Conservation (phyloP, 164 flowering plant species). For the Macadamia tetraphylla region DNA sequence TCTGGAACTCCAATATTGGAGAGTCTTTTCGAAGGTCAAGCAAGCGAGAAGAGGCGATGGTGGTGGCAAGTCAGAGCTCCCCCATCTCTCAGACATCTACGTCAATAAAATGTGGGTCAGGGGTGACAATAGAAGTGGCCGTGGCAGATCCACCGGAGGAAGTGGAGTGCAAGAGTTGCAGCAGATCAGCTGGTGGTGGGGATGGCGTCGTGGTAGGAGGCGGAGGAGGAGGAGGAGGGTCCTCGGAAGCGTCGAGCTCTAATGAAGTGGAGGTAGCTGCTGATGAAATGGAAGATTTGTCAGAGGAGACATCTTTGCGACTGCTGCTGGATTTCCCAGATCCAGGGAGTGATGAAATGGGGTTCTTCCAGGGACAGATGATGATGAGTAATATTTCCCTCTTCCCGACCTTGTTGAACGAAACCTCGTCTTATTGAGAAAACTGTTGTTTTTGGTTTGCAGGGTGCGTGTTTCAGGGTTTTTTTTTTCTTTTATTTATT, state of each 20-base stretch:
- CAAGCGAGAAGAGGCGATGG: slow-evolving; percentile 1
- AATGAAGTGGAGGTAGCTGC: slow-evolving; percentile 23
- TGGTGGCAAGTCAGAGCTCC: slow-evolving; percentile 35
- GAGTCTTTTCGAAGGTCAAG: slow-evolving; percentile 55
- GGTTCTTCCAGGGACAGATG: slow-evolving; percentile 51
- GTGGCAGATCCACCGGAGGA: slow-evolving; percentile 22
- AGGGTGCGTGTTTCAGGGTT: too few species aligned
- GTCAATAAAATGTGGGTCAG: slow-evolving; percentile 42
- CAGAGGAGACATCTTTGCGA: slow-evolving; percentile 64
- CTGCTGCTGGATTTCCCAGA: slow-evolving; percentile 62
- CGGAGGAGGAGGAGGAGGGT: slow-evolving; percentile 10
- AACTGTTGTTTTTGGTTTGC: too few species aligned
- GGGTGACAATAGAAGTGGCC: slow-evolving; percentile 22
- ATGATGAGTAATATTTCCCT: slow-evolving; percentile 17
- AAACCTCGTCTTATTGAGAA: background rate
- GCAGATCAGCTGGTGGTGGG: slow-evolving; percentile 4
- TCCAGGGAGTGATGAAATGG: slow-evolving; percentile 64
- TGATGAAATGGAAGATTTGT: slow-evolving; percentile 51
- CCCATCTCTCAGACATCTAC: slow-evolving; percentile 52
- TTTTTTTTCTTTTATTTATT: too few species aligned
- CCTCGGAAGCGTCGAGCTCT: slow-evolving; percentile 51
- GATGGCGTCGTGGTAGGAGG: slow-evolving; percentile 7
- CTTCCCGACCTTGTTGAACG: background rate
- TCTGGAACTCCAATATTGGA: slow-evolving; percentile 92
- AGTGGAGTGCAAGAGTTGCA: slow-evolving; percentile 28